Base-by-base conservation (phyloP, 495 filamentous ascomycete species). In the Tuber melanosporum region DNA sequence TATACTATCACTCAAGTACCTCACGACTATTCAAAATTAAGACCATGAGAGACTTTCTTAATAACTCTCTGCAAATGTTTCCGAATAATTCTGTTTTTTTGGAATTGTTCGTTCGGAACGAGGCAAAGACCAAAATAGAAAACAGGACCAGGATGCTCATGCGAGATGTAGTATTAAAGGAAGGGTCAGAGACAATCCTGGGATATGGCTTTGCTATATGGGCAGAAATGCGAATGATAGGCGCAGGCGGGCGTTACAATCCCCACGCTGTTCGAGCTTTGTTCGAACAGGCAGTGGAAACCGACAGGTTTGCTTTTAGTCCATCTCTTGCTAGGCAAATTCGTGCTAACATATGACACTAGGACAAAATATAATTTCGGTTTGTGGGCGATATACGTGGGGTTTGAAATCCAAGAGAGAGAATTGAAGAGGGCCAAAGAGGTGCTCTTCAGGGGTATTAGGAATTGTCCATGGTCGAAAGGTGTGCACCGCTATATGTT, bases 31-130 rank as follows among this genome's bases (percentile, higher is more conserved):
- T 91, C 85, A 90, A 89, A 77, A 91, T 92, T 17, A 83, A 87
- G 3, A 83, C 87, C 36, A 82, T 97, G 72, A 91, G 92, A 52
- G 81, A 86, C 32, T 82, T 89, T 6, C 86, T 97, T 4, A 78
- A 85, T 9, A 82, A 88, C 43, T 91, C 90, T 77, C 84, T 95
- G 45, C 73, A 76, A 6, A 79, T 86, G 17, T 97, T 92, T 84
- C 94, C 94, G 0, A 85, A 87, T 44, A 97, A 97, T 85, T 93
- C 91, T 2, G 87, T 94, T 49, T 91, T 97, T 78, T 87, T 95
- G 72, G 85, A 88, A 22, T 85, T 94, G 20, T 91, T 91, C 83
- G 86, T 88, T 15, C 94, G 90, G 90, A 90, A 91, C 80, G 89
- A 93, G 80, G 84, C 89, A 20, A 87, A 89, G 8, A 86, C 92